Conservation (phyloP, 345 rosid species). For the Raphanus raphanistrum region DNA sequence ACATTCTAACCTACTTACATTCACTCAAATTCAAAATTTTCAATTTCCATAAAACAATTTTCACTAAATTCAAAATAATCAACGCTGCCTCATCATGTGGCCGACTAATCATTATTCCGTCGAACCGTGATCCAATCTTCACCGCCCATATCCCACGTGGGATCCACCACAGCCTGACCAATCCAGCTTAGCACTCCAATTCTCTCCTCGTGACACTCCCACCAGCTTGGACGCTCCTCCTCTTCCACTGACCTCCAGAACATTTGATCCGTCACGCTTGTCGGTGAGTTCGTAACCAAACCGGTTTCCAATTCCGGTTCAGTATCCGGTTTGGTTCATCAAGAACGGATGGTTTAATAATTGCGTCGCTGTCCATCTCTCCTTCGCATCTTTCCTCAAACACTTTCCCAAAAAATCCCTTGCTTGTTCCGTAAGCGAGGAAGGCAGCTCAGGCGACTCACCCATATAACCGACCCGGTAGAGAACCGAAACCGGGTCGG, state of each 20-base stretch:
- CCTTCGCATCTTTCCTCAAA: conserved; percentile 48
- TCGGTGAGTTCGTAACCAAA: conserved; percentile 56
- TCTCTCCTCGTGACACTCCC: conserved; percentile 45
- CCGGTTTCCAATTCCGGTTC: conserved; percentile 37
- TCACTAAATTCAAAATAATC: neutral
- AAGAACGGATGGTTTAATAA: conserved; percentile 54
- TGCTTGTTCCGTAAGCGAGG: conserved; percentile 48
- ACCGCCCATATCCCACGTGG: conserved; percentile 51
- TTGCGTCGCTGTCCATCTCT: conserved; percentile 56
- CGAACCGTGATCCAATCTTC: conserved; percentile 57
- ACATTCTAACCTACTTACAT: neutral
- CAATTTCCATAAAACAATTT: neutral
- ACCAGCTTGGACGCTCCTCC: conserved; percentile 26
- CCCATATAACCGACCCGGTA: conserved; percentile 52
- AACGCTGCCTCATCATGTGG: conserved; percentile 20
- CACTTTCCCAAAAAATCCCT: conserved; percentile 65
- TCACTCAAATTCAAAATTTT: conserved; percentile 23
- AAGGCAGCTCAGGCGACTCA: conserved; percentile 53
- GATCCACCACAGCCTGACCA: conserved; percentile 23
- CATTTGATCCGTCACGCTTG: conserved; percentile 67
- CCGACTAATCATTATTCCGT: conserved; percentile 30
- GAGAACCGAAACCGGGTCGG: conserved; percentile 46
- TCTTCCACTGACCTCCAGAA: conserved; percentile 54
- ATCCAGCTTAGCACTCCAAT: conserved; percentile 46
- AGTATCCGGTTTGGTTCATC: conserved; percentile 14